A percentile compares a stretch with the other conserved stretches of the same genome.
These are phyloP conservation scores for Blastocystis hominis DNA, from an alignment of 352 stramenopile species.

Conservation along the genomic window DNA sequence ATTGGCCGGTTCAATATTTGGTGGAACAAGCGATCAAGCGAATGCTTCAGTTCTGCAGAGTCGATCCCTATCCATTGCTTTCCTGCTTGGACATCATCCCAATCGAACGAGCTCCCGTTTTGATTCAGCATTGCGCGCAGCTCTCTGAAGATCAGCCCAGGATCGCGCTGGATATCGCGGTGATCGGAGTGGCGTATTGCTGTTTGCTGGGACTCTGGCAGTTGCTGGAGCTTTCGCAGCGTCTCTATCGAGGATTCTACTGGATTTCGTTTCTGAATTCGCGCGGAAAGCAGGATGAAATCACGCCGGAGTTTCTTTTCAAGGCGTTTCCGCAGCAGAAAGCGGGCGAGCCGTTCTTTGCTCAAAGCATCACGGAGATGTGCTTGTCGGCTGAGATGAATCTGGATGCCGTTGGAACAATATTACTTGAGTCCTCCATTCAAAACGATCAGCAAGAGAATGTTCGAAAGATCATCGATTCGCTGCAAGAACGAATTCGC, in stretches of 20 bases:
- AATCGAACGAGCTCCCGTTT: neutral
- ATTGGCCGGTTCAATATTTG: neutral
- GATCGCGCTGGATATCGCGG: neutral
- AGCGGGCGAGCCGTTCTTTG: neutral
- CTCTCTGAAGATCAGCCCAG: neutral
- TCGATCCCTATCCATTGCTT: neutral
- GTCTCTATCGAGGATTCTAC: neutral
- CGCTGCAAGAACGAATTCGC: neutral
- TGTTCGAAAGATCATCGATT: neutral
- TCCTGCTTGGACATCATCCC: neutral
- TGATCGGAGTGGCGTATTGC: neutral
- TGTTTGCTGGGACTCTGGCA: neutral
- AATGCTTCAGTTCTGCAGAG: neutral
- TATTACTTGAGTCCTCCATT: neutral
- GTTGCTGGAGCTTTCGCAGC: neutral
- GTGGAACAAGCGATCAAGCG: neutral
- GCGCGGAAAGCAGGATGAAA: neutral
- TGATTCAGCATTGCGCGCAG: neutral
- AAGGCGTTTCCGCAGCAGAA: neutral
- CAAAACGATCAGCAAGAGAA: neutral
- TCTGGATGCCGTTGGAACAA: neutral
- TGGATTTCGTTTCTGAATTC: neutral
- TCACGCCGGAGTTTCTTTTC: neutral
- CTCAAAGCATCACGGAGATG: neutral
- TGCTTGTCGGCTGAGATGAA: neutral